These are phyloP conservation scores for Blastobotrys capitulatus DNA, from an alignment of 1,139 yeast genomes.

Conservation along the genomic window DNA sequence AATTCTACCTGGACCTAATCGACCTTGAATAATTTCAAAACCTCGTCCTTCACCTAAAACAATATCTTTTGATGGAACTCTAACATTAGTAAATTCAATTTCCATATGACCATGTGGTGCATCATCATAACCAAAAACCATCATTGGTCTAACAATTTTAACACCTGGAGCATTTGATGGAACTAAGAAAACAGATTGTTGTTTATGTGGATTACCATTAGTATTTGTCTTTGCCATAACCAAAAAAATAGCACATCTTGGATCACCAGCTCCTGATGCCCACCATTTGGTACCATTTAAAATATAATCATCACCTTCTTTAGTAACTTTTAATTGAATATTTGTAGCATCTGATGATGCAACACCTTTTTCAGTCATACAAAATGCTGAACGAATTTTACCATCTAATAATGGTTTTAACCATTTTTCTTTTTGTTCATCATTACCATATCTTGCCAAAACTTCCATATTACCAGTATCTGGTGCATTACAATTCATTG, in stretches of 20 bases:
- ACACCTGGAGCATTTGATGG: slow-evolving; percentile 56
- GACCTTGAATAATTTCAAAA: slow-evolving; percentile 61
- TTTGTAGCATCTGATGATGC: slow-evolving; percentile 67
- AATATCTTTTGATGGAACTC: slow-evolving; percentile 44
- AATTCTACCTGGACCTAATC: slow-evolving; percentile 68
- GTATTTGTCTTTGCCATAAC: slow-evolving; percentile 57
- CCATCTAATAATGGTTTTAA: slow-evolving; percentile 55
- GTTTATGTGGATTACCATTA: slow-evolving; percentile 38
- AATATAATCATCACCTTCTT: slow-evolving; percentile 47
- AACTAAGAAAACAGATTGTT: slow-evolving; percentile 57
- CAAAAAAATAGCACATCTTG: slow-evolving; percentile 52
- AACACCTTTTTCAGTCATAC: slow-evolving; percentile 65
- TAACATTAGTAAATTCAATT: slow-evolving; percentile 48
- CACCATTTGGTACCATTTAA: slow-evolving; percentile 70
- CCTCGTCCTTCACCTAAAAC: slow-evolving; percentile 50
- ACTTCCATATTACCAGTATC: slow-evolving; percentile 78
- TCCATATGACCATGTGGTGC: slow-evolving; percentile 76
- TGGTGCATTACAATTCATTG: slow-evolving; percentile 55
- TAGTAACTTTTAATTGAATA: slow-evolving; percentile 46
- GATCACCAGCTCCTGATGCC: slow-evolving; percentile 74
- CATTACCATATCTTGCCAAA: slow-evolving; percentile 53
- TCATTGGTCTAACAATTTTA: slow-evolving; percentile 48
- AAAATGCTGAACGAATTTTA: slow-evolving; percentile 57
- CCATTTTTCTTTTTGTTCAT: slow-evolving; percentile 49
- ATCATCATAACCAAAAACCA: slow-evolving; percentile 61